phyloP scores from a whole-genome alignment of 106 monocot species.

The Phalaenopsis aphrodite region DNA sequence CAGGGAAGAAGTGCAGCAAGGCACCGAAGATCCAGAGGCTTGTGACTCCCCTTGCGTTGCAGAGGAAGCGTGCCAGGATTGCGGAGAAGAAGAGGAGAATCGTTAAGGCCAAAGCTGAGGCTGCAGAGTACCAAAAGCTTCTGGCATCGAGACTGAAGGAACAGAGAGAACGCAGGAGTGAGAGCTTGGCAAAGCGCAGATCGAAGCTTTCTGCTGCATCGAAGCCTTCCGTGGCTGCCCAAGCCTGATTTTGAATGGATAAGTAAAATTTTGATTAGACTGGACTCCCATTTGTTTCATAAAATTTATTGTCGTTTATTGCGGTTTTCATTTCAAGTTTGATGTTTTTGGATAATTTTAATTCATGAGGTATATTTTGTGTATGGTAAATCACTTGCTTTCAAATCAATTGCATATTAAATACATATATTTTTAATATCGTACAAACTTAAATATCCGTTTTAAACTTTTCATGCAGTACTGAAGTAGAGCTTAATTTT shows the following conservation, averaged over 20 bases:
- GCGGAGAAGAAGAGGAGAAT: slow-evolving; percentile 29
- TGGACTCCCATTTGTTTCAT: too few species aligned
- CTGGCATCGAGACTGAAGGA: slow-evolving; percentile 24
- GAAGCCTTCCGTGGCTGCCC: slow-evolving; percentile 10
- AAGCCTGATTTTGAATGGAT: background rate
- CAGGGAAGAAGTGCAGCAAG: slow-evolving; percentile 21
- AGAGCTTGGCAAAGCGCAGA: slow-evolving; percentile 28
- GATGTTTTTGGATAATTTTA: too few species aligned
- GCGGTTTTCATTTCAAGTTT: too few species aligned
- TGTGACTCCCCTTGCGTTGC: slow-evolving; percentile 22
- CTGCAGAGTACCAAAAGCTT: slow-evolving; percentile 28
- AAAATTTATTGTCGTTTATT: too few species aligned
- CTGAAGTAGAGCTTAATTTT: too few species aligned
- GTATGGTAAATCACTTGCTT: too few species aligned
- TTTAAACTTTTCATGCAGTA: too few species aligned
- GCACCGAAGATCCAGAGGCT: slow-evolving; percentile 30
- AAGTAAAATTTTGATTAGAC: too few species aligned
- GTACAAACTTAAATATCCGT: too few species aligned
- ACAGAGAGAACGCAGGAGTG: slow-evolving; percentile 22
- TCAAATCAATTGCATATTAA: too few species aligned
- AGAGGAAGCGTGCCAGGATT: slow-evolving; percentile 22
- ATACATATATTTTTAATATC: too few species aligned
- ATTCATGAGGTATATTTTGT: too few species aligned
- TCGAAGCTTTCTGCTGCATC: slow-evolving; percentile 21
- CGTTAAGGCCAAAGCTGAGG: slow-evolving; percentile 23